These are phyloP conservation scores for Corylus avellana DNA, from an alignment of 306 rosid genomes.

Conservation along the genomic window DNA sequence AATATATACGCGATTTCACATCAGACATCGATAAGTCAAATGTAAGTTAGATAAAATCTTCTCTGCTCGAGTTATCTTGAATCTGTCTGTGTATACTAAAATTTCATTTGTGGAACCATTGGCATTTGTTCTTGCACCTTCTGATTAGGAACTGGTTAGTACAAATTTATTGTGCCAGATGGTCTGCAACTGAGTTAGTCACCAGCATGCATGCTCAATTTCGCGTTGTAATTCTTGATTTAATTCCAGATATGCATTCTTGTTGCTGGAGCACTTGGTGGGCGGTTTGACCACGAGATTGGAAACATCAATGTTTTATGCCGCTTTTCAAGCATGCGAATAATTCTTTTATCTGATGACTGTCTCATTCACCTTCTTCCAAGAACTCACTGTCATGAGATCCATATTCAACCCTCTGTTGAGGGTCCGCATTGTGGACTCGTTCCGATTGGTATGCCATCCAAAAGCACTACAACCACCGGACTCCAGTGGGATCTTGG, in stretches of 20 bases:
- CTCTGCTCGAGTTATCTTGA: slow-evolving; percentile 3
- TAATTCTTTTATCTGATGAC: slow-evolving; percentile 82
- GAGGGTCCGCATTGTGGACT: slow-evolving; percentile 99
- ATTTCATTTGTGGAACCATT: background rate
- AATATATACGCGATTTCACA: slow-evolving; percentile 47
- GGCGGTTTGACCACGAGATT: slow-evolving; percentile 94
- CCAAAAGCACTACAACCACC: slow-evolving; percentile 78
- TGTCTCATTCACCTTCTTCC: slow-evolving; percentile 89
- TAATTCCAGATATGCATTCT: slow-evolving; percentile 73
- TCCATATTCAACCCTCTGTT: slow-evolving; percentile 61
- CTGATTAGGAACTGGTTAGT: background rate
- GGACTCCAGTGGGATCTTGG: slow-evolving; percentile 95
- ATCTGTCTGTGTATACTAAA: too few relatives aligned
- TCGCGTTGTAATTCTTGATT: slow-evolving; percentile 12
- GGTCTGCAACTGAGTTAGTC: slow-evolving; percentile 1
- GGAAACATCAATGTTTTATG: slow-evolving; percentile 89
- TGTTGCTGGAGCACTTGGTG: slow-evolving; percentile 94
- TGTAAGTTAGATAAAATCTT: slow-evolving; percentile 48
- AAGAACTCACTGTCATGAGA: slow-evolving; percentile 61
- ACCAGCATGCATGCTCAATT: slow-evolving; percentile 10
- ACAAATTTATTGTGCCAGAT: background rate
- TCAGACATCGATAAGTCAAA: slow-evolving; percentile 49
- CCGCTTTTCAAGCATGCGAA: slow-evolving; percentile 60
- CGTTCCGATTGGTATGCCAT: slow-evolving; percentile 80
- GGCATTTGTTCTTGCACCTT: background rate